Evolutionary conservation across 805 yeast genomes (phyloP).

Genomic region (Candida xiaguanensis): DNA sequence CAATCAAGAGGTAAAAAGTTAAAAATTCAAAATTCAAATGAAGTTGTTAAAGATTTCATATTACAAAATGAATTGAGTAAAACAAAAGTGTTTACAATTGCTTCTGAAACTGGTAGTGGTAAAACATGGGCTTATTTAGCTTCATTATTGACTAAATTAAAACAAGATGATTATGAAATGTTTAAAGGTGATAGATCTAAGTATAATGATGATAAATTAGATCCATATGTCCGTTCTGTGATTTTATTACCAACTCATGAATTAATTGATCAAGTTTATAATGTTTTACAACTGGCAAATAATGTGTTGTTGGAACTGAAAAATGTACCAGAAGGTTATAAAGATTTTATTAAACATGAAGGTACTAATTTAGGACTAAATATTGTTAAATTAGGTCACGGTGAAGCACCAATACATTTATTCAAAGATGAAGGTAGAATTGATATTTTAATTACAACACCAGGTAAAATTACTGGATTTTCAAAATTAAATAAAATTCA

Average conservation of each 20-base stretch:
- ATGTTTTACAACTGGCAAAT: conserved; percentile 34
- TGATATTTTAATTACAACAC: conserved; percentile 84
- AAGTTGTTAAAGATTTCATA: conserved; percentile 24
- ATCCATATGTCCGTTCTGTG: conserved; percentile 55
- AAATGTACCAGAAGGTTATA: conserved; percentile 16
- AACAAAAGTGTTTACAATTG: conserved; percentile 67
- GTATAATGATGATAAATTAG: conserved; percentile 20
- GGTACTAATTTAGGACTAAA: conserved; percentile 36
- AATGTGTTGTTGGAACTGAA: conserved; percentile 18
- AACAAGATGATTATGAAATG: conserved; percentile 46
- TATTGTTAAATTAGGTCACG: conserved; percentile 59
- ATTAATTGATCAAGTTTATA: conserved; percentile 73
- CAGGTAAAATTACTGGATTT: conserved; percentile 60
- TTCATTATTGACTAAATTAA: conserved; percentile 66
- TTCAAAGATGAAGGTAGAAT: conserved; percentile 46
- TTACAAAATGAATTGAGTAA: conserved; percentile 26
- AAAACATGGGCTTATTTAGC: conserved; percentile 90
- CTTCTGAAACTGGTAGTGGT: conserved; percentile 97
- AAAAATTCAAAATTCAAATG: conserved; percentile 9
- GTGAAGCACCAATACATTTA: conserved; percentile 52
- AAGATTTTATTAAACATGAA: conserved; percentile 20
- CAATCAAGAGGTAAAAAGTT: conserved; percentile 32
- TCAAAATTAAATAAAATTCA: conserved; percentile 25
- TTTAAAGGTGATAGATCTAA: conserved; percentile 15
- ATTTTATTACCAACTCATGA: conserved; percentile 90